Evolutionary conservation across 768 basidiomycete species (phyloP), one percentile per base, ranked within the genome.

Genomic region (Panaeolus cyanescens): DNA sequence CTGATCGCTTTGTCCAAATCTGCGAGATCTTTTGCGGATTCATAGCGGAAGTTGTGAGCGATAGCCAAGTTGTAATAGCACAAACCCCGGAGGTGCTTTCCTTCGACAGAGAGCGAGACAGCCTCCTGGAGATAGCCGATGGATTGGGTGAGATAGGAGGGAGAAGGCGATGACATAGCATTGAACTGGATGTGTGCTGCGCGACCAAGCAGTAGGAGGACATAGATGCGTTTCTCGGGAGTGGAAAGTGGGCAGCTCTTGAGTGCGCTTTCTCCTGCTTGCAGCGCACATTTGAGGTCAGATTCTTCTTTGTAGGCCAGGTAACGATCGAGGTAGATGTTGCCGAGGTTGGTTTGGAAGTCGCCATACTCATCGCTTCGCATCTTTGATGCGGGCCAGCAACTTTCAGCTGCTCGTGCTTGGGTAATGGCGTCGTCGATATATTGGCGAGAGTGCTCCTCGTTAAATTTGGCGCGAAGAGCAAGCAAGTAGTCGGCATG

Each of bases 11-110:
- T 13, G 13, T 6, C 33, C 33, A 34, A 34, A 34, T 34, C 33
- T 6, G 13, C 33, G 13, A 34, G 33, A 7, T 4, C 30, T 20
- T 53, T 15, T 17, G 9, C 9, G 32, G n/a, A 3, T 8, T 54
- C 8, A 31, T 59, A 62, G 13, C 58, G 58, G 7, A 32, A 19
- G 31, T 57, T 42, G 34, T 59, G 58, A 1, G 64, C 60, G 22
- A 36, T 54, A 12, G 60, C 60, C 1, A 64, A 55, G 8, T 42
- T 62, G 19, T 34, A 54, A 5, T 61, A 30, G 30, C 60, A 64
- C 13, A n/a, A 32, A 10, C n/a, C 58, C 4, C 7, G 17, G 15
- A 45, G 40, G 22, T 30, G n/a, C n/a, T 28, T 28, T 3, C 40
- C 31, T 32, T 61, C 32, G 31, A 34, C 13, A 28, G 22, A 15